phyloP scores from a whole-genome alignment of 805 yeast genomes.

The Metschnikowia lachancei region DNA sequence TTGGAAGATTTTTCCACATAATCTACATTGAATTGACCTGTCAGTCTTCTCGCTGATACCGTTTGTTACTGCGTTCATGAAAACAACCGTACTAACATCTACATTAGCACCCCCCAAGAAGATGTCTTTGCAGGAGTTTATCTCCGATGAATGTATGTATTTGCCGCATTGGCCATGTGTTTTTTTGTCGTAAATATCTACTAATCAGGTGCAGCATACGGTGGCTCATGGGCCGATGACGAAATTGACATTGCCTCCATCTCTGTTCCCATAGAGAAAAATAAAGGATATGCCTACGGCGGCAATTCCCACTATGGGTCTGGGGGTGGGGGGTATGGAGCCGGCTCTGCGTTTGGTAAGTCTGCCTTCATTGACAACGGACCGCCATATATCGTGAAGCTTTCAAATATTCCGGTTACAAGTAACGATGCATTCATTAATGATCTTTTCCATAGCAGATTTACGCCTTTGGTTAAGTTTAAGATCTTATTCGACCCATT shows the following conservation, averaged over 20 bases:
- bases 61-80: neutral
- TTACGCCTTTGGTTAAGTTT: conserved; percentile 54
- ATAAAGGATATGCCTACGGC: conserved; percentile 26
- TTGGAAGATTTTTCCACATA: no score
- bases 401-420: conserved; percentile 56
- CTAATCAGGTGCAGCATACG: conserved; percentile 35
- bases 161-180: neutral
- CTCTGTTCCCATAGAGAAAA: conserved; percentile 42
- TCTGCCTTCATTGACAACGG: conserved; percentile 22
- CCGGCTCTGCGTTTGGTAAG: conserved; percentile 10
- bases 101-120: conserved; percentile 41
- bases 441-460: conserved; percentile 63
- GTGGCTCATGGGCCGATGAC: conserved; percentile 49
- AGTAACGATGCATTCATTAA: conserved; percentile 50
- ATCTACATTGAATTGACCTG: no score
- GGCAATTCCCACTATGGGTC: conserved; percentile 7
- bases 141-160: conserved; percentile 45
- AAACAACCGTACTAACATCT: conserved; percentile 11
- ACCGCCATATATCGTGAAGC: conserved; percentile 67
- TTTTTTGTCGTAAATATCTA: conserved; percentile 3
- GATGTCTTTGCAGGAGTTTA: conserved; percentile 47
- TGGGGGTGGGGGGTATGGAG: conserved; percentile 10
- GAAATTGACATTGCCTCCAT: conserved; percentile 45
- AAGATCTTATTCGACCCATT: conserved; percentile 58
- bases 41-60: neutral